phyloP scores from a whole-genome alignment of 345 rosid genomes.

The Eucalyptus polybractea region DNA sequence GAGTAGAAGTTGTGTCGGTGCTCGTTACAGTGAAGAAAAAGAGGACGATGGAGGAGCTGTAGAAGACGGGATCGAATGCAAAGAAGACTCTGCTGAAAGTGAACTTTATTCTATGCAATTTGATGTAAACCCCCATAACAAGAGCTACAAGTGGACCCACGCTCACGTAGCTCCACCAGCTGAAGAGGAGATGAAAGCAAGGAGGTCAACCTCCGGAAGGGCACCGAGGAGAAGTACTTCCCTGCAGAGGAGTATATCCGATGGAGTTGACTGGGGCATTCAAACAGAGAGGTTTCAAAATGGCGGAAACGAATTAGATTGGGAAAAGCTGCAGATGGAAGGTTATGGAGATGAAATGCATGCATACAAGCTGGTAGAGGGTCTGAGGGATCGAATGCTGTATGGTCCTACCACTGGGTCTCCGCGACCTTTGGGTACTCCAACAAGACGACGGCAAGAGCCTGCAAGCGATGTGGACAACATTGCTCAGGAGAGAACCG shows the following conservation, averaged over 20 bases:
- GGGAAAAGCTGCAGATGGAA: conserved; percentile 41
- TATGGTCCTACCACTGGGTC: conserved; percentile 39
- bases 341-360: conserved; percentile 47
- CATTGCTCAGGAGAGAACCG: conserved; percentile 42
- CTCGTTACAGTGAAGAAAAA: conserved; percentile 21
- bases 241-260: conserved; percentile 72
- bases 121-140: conserved; percentile 42
- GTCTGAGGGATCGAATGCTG: conserved; percentile 48
- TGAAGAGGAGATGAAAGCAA: conserved; percentile 40
- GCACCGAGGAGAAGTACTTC: conserved; percentile 42
- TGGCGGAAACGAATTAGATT: conserved; percentile 31
- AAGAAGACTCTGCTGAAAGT: conserved; percentile 65
- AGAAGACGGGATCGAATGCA: conserved; percentile 37
- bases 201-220: conserved; percentile 51
- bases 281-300: conserved; percentile 40
- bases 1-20: conserved; percentile 22
- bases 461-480: conserved; percentile 10
- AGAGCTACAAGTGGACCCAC: conserved; percentile 54
- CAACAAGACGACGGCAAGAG: conserved; percentile 13
- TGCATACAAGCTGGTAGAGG: conserved; percentile 47
- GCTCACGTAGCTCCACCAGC: conserved; percentile 9
- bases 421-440: conserved; percentile 38
- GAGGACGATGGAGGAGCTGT: conserved; percentile 52
- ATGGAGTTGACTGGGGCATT: conserved; percentile 64
- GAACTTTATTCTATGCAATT: conserved; percentile 84